phyloP scores from a whole-genome alignment of 306 rosid genomes.

The Lathyrus oleraceus region DNA sequence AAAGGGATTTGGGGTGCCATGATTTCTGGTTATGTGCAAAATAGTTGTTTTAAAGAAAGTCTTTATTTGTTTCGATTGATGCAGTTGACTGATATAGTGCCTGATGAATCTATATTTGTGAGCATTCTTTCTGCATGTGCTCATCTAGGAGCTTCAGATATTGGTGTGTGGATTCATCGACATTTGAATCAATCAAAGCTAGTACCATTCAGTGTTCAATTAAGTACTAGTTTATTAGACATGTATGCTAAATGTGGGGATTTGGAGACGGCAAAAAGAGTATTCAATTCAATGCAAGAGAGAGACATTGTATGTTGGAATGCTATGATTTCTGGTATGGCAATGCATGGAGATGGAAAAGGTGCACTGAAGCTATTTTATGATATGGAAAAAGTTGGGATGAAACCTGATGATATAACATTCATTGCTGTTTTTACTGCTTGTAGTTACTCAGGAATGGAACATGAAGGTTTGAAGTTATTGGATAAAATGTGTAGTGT shows the following conservation, averaged over 20 bases:
- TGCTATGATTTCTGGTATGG: conserved; percentile 75
- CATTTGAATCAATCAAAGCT: conserved; percentile 36
- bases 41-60: conserved; percentile 74
- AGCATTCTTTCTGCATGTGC: conserved; percentile 77
- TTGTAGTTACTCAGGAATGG: conserved; percentile 74
- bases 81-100: conserved; percentile 53
- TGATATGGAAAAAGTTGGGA: conserved; percentile 54
- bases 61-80: conserved; percentile 59
- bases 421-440: conserved; percentile 75
- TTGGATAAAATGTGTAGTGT: conserved; percentile 56
- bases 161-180: conserved; percentile 71
- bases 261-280: conserved; percentile 47
- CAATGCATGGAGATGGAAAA: conserved; percentile 72
- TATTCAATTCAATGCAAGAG: conserved; percentile 46
- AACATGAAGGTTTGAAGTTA: conserved; percentile 49
- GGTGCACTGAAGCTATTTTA: conserved; percentile 53
- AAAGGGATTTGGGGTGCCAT: conserved; percentile 86
- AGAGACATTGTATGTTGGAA: conserved; percentile 73
- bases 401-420: conserved; percentile 65
- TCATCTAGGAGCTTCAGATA: conserved; percentile 67
- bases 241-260: conserved; percentile 85
- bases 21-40: conserved; percentile 79
- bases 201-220: conserved; percentile 45
- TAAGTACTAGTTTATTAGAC: conserved; percentile 66
- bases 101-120: conserved; percentile 72